Evolutionary conservation across 371 early-diverging fungal genomes (phyloP), one percentile per base, ranked within the genome.

Genomic region (Capniomyces stellatus): DNA sequence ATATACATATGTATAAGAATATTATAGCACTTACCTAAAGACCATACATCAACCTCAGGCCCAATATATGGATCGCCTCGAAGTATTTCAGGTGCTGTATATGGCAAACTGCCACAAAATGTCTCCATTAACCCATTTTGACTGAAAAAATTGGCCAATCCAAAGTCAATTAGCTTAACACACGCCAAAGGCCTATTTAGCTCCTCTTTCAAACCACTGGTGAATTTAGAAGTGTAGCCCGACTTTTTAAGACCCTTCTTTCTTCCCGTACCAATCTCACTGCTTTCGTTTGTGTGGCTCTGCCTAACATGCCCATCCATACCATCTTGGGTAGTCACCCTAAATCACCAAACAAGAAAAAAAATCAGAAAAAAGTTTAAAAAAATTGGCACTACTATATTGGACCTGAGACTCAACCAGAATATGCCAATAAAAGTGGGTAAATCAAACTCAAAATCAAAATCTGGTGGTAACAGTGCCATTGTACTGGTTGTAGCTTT

Each of bases 31-130:
- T n/a, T n/a, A 10, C 95, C 92, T 50, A 92, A 68, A 28, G 84
- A 82, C 93, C 93, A 94, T 12, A 89, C 75, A 61, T 94, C 93
- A 22, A 88, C 81, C 56, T 87, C 90, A n/a, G 87, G 84, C 1
- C 92, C 92, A 27, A 71, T 69, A 64, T 94, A 94, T 29, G 74
- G 69, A 31, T 79, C 71, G 15, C 87, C 82, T n/a, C 76, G 71
- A 43, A 94, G 66, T 54, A 94, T 71, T 67, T 94, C 95, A 3
- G 89, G 94, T 24, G 90, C 87, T 24, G 84, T 73, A 59, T 72
- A 86, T 31, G 89, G 84, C 12, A 85, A 71, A 28, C 82, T 79
- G 27, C 92, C 89, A 61, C 86, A 88, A 58, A 86, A 87, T 1
- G 88, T 89, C 46, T 71, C 73, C 47, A 88, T 62, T 24, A 74